A percentile compares a stretch with the other conserved stretches of the same genome.
phyloP scores from a whole-genome alignment of 2,329 filamentous ascomycete genomes.

The Sarocladiaceae sp. region DNA sequence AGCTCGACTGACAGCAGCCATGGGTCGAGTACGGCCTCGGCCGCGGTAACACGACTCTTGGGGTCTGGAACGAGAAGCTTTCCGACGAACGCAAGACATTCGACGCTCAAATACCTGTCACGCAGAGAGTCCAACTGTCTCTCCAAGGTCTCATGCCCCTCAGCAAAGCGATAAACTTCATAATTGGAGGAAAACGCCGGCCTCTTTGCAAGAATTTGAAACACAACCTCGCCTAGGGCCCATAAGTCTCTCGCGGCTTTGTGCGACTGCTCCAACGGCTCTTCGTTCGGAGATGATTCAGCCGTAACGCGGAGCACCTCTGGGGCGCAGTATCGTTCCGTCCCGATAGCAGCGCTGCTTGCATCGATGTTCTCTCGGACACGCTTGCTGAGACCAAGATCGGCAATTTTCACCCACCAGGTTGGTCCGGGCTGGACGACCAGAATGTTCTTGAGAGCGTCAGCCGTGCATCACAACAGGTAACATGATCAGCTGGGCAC shows the following conservation, averaged over 20 bases:
- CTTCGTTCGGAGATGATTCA: not conserved
- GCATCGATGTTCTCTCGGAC: not conserved
- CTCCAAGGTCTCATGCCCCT: not conserved
- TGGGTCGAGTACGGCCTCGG: not conserved
- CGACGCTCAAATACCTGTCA: not conserved
- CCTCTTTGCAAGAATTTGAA: not conserved
- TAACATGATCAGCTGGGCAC: not conserved
- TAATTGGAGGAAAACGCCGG: not conserved
- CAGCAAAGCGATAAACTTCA: constrained; percentile 1
- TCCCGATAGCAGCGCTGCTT: not conserved
- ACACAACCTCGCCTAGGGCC: constrained; percentile 3
- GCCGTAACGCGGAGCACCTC: not conserved
- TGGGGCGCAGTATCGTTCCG: not conserved
- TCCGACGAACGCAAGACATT: not conserved
- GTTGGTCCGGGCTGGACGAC: constrained; percentile 13
- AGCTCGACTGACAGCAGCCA: not conserved
- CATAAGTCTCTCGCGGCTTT: not conserved
- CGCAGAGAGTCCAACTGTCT: not conserved
- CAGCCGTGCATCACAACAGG: not conserved
- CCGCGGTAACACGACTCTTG: not conserved
- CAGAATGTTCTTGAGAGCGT: constrained; percentile 14
- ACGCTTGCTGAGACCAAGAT: constrained; percentile 12
- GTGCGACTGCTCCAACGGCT: not conserved
- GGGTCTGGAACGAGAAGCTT: not conserved
- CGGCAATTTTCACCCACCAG: constrained; percentile 17